These are phyloP conservation scores for Penicillium sp. DNA, from an alignment of 2,329 filamentous ascomycete species.

Conservation along the genomic window DNA sequence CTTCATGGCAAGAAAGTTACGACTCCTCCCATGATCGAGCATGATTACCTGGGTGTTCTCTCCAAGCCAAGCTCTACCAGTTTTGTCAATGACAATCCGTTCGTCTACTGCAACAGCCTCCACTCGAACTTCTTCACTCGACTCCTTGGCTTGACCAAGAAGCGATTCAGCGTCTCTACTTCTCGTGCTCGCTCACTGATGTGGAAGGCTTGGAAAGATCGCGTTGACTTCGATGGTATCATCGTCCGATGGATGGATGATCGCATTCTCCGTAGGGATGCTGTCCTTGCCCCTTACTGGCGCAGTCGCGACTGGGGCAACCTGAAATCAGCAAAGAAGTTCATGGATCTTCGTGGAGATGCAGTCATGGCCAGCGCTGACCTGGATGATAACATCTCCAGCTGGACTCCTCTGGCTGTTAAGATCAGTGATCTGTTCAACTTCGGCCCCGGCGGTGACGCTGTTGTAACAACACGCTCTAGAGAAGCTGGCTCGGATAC, in stretches of 20 bases:
- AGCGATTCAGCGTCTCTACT: conserved; percentile 45
- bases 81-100: conserved; percentile 53
- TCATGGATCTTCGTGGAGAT: conserved; percentile 48
- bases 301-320: conserved; percentile 44
- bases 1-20: conserved; percentile 52
- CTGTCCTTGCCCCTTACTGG: conserved; percentile 49
- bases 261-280: conserved; percentile 47
- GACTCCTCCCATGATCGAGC: conserved; percentile 55
- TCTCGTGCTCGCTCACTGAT: conserved; percentile 50
- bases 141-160: conserved; percentile 33
- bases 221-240: conserved; percentile 48
- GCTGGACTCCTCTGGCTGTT: conserved; percentile 53
- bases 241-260: conserved; percentile 53
- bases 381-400: conserved; percentile 51
- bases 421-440: conserved; percentile 53
- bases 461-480: conserved; percentile 51
- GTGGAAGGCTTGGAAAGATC: conserved; percentile 52
- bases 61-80: conserved; percentile 43
- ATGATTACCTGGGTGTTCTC: conserved; percentile 46
- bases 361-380: conserved; percentile 53
- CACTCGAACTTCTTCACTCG: conserved; percentile 34
- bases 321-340: conserved; percentile 44
- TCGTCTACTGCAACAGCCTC: conserved; percentile 47
- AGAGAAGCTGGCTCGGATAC: conserved; percentile 51
- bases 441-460: conserved; percentile 54